Conservation (phyloP, 1,139 yeast species). For the Sugiyamaella novakii region DNA sequence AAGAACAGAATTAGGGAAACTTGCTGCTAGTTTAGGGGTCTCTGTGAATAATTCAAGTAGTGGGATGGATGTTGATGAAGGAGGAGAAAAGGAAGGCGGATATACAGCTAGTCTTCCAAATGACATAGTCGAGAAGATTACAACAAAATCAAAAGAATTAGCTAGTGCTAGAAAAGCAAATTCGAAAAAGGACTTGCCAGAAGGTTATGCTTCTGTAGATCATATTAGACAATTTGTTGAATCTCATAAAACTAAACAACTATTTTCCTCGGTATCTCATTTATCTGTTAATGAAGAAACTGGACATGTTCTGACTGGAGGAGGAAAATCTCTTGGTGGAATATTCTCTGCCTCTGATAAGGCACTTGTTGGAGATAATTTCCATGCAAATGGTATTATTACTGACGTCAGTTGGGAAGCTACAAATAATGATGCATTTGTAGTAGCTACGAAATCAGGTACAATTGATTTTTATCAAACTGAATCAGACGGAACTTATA, state of each 20-base stretch:
- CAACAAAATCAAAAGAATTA: conserved; percentile 27
- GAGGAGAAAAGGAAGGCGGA: conserved; percentile 6
- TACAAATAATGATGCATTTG: conserved; percentile 18
- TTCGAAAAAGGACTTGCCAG: conserved; percentile 17
- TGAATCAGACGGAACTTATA: not conserved
- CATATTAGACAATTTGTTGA: conserved; percentile 20
- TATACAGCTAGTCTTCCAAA: conserved; percentile 4
- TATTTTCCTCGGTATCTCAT: conserved; percentile 30
- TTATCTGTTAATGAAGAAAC: conserved; percentile 25
- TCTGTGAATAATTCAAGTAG: conserved; percentile 9
- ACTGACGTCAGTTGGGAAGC: conserved; percentile 34
- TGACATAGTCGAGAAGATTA: conserved; percentile 20
- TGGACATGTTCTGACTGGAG: conserved; percentile 31
- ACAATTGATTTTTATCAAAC: conserved; percentile 25
- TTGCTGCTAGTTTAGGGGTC: conserved; percentile 33
- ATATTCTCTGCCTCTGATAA: conserved; percentile 27
- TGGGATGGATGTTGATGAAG: conserved; percentile 16
- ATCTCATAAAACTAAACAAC: conserved; percentile 31
- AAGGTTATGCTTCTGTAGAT: conserved; percentile 27
- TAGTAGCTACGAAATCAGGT: conserved; percentile 33
- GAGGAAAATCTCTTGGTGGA: conserved; percentile 35
- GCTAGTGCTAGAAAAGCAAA: conserved; percentile 27
- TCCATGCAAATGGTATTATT: conserved; percentile 34
- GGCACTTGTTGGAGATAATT: conserved; percentile 14
- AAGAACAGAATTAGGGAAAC: conserved; percentile 55